phyloP scores from a whole-genome alignment of 768 basidiomycete genomes.

The Phanerochaete sordida region DNA sequence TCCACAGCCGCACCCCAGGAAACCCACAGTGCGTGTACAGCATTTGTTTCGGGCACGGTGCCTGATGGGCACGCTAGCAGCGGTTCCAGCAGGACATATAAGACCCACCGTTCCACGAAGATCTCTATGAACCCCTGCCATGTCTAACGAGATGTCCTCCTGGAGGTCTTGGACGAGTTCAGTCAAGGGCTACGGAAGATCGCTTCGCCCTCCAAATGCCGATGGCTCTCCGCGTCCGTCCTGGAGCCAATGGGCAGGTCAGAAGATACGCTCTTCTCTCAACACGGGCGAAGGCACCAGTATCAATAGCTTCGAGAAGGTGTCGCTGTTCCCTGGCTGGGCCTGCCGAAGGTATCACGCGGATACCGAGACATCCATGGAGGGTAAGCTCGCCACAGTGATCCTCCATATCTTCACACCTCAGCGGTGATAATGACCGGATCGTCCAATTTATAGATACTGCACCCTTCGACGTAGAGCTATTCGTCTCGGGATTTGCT shows the following conservation, averaged over 20 bases:
- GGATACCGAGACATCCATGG: not conserved
- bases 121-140: constrained; percentile 6
- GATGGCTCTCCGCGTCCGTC: constrained; percentile 31
- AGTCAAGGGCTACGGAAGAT: constrained; percentile 45
- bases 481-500: constrained; percentile 78
- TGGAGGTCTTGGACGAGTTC: constrained; percentile 29
- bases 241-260: constrained; percentile 64
- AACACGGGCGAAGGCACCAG: constrained; percentile 8
- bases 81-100: not conserved
- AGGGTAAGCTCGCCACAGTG: not conserved
- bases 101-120: not conserved
- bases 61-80: not conserved
- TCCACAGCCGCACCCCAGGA: not conserved
- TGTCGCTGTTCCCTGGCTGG: constrained; percentile 80
- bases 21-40: not conserved
- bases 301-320: constrained; percentile 35
- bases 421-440: not conserved
- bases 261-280: constrained; percentile 33
- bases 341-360: constrained; percentile 40
- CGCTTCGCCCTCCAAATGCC: constrained; percentile 20
- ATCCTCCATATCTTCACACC: not conserved
- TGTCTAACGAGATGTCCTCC: constrained; percentile 30
- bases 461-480: constrained; percentile 60
- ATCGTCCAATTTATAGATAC: constrained; percentile 27
- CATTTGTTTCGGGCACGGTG: not conserved